Conservation (phyloP, 257 asterid genomes). For the Nicotiana sylvestris region DNA sequence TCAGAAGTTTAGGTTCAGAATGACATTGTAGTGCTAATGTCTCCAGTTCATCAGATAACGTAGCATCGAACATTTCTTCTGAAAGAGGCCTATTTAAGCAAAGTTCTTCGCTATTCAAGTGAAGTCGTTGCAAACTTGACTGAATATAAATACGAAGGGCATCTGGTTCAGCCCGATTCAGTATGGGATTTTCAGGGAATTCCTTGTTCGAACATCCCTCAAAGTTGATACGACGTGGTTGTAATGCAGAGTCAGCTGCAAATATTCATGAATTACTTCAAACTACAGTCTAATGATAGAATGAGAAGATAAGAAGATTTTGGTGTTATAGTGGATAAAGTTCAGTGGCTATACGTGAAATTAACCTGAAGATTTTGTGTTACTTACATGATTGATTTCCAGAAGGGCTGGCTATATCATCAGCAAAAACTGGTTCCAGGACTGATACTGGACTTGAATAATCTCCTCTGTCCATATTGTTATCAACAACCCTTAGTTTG, state of each 20-base stretch:
- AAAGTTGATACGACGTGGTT: constrained; percentile 52
- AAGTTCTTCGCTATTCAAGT: constrained; percentile 42
- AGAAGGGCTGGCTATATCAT: constrained; percentile 49
- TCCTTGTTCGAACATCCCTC: constrained; percentile 37
- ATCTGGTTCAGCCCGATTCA: constrained; percentile 17
- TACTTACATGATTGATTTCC: constrained; percentile 41
- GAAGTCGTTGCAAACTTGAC: constrained; percentile 45
- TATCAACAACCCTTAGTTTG: constrained; percentile 26
- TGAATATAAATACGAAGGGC: constrained; percentile 43
- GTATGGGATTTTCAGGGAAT: constrained; percentile 20
- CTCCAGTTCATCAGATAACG: constrained; percentile 36
- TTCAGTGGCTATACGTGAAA: background rate
- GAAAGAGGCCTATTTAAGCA: constrained; percentile 22
- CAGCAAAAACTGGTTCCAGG: constrained; percentile 54
- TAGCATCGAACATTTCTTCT: constrained; percentile 37
- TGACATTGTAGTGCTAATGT: constrained; percentile 21
- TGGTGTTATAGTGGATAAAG: background rate
- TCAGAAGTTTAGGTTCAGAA: constrained; percentile 56
- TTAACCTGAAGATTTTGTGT: background rate
- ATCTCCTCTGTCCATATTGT: constrained; percentile 50
- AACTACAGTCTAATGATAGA: background rate
- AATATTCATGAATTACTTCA: constrained; percentile 11
- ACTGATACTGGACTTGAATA: constrained; percentile 84
- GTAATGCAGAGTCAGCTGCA: constrained; percentile 36
- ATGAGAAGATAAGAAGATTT: background rate